Evolutionary conservation across 23 red algal genomes (phyloP), one percentile per base, ranked within the genome.

Genomic region (Porphyridium purpureum): DNA sequence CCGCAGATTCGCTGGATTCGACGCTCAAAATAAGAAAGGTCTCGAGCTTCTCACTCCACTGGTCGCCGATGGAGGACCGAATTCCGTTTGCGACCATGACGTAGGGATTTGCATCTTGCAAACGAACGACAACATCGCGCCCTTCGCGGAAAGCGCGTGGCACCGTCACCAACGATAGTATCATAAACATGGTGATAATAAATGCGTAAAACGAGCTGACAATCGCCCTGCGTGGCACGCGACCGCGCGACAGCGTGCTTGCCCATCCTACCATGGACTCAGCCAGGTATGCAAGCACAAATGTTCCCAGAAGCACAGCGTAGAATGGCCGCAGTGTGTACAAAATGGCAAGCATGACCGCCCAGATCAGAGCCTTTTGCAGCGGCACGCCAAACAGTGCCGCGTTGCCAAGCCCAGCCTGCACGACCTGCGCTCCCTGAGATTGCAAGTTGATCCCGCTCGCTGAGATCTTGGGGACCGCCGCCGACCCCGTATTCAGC

Each of bases 51-150:
- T 55, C 68, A 30, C 65, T 64, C 23, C 84, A 55, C 32, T 94
- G 77, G 53, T 94, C 88, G 48, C 88, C 88, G 2, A 94, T 35
- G 32, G 72, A 53, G 7, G 68, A 67, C 5, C 88, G 88, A 46
- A 94, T 77, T 27, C 41, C 67, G 61, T 94, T 75, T 9, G 88
- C 88, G 33, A 80, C 59, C 33, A 75, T 79, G 6, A 94, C 88
- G 57, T 94, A 94, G 26, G 88, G 88, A 38, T 94, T 94, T 22
- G 57, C 71, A 28, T 62, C 72, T 49, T 82, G 78, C 17, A 94
- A 58, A n/a, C 70, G 80, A 32, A 66, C 63, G 15, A 94, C 71
- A 36, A 94, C 84, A 50, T 94, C 84, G 42, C 84, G 77, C 15
- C 71, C 64, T 63, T 94, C 88, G 35, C 75, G 61, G 21, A 94